These are phyloP conservation scores for Vigna mungo DNA, from an alignment of 306 rosid species.

Conservation along the genomic window DNA sequence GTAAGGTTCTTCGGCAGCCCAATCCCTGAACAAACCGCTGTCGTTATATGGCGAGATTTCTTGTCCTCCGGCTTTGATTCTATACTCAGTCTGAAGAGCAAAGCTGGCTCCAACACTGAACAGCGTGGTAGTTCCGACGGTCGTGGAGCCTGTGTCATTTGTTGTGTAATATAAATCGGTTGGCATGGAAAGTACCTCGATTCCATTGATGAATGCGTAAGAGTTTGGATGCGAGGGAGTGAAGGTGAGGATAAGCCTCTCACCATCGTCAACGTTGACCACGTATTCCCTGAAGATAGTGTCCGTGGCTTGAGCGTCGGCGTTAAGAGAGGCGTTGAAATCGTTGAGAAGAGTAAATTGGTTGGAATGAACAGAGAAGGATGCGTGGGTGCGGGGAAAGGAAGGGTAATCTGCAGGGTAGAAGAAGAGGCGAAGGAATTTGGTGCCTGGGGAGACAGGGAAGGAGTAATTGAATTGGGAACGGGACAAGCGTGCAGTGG, in stretches of 20 bases:
- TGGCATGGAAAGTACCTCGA: constrained; percentile 83
- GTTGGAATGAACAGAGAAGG: constrained; percentile 47
- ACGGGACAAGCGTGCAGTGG: constrained; percentile 44
- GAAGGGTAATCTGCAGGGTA: constrained; percentile 33
- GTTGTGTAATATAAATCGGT: constrained; percentile 55
- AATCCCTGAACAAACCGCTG: constrained; percentile 44
- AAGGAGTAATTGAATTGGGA: constrained; percentile 59
- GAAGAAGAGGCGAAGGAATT: constrained; percentile 58
- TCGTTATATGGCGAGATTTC: neutral
- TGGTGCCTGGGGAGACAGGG: constrained; percentile 45
- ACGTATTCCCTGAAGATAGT: constrained; percentile 53
- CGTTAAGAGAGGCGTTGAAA: constrained; percentile 54
- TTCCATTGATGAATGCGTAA: constrained; percentile 74
- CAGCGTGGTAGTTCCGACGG: neutral
- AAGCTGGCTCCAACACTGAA: neutral
- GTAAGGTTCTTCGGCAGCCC: constrained; percentile 11
- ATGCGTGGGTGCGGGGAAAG: constrained; percentile 38
- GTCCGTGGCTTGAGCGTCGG: neutral
- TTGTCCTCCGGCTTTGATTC: constrained; percentile 41
- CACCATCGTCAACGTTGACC: constrained; percentile 38
- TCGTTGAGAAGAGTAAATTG: constrained; percentile 45
- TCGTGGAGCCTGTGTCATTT: neutral
- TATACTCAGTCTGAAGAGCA: constrained; percentile 44
- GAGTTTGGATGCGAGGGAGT: constrained; percentile 45
- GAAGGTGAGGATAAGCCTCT: constrained; percentile 54